phyloP scores from a whole-genome alignment of 202 grass and related monocot genomes.

The Dendrocalamus latiflorus region DNA sequence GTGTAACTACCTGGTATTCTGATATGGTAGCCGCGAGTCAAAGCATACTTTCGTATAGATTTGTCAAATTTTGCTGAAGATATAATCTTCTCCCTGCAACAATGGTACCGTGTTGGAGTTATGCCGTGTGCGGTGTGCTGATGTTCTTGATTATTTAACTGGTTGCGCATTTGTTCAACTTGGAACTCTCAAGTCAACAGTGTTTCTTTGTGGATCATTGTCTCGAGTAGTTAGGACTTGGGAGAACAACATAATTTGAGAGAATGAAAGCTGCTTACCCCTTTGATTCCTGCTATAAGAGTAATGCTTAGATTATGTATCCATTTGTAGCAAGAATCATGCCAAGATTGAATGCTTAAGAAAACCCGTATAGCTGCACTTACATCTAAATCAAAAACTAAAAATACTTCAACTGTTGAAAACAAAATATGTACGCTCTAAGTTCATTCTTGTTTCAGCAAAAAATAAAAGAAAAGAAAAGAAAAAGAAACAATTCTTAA shows the following conservation, averaged over 20 bases:
- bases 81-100: neutral
- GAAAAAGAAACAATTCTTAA: neutral
- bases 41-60: neutral
- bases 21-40: neutral
- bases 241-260: neutral
- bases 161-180: neutral
- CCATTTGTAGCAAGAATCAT: neutral
- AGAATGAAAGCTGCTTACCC: neutral
- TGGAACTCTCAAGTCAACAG: neutral
- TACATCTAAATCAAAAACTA: neutral
- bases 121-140: neutral
- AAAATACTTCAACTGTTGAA: neutral
- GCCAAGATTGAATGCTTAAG: neutral
- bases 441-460: neutral
- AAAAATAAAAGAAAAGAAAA: neutral
- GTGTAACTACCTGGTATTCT: slow-evolving; percentile 20
- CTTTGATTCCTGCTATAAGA: too few relatives aligned
- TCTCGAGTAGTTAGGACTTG: neutral
- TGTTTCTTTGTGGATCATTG: neutral
- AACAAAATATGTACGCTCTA: neutral
- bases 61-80: neutral
- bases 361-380: neutral
- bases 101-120: too few relatives aligned
- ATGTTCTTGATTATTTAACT: neutral
- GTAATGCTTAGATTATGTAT: neutral